Evolutionary conservation across 768 basidiomycete species (phyloP).

Genomic region (Mycena crocata): DNA sequence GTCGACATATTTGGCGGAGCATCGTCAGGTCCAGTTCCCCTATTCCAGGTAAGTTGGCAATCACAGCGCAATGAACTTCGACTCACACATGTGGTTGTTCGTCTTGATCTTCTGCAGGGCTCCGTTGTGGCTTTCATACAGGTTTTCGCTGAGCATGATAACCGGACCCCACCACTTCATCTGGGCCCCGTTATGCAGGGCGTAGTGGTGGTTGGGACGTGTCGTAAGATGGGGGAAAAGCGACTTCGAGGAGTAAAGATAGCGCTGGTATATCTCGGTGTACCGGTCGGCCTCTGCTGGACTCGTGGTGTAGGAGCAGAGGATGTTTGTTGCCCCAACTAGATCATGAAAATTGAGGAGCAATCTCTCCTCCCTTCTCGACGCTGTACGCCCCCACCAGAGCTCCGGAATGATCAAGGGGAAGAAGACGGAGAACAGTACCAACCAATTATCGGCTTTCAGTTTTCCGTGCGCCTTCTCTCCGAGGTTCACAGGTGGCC

Average conservation of each 20-base stretch:
- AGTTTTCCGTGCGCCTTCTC: conserved; percentile 30
- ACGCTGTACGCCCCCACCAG: not conserved
- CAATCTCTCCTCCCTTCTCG: not conserved
- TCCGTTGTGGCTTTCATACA: conserved; percentile 28
- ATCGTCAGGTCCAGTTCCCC: conserved; percentile 25
- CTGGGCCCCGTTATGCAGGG: conserved; percentile 20
- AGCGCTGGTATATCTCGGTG: not conserved
- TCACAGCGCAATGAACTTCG: not conserved
- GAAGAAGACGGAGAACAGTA: conserved; percentile 7
- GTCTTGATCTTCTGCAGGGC: conserved; percentile 7
- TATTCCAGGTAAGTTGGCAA: conserved; percentile 7
- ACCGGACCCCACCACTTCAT: conserved; percentile 33
- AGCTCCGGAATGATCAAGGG: conserved; percentile 17
- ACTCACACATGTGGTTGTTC: not conserved
- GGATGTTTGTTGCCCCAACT: conserved; percentile 7
- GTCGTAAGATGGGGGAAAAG: not conserved
- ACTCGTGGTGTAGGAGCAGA: conserved; percentile 3
- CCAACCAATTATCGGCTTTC: conserved; percentile 33
- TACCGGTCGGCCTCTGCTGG: conserved; percentile 3
- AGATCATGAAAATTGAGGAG: conserved; percentile 15
- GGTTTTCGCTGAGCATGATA: conserved; percentile 17
- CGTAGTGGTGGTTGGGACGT: conserved; percentile 5
- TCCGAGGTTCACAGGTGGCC: conserved; percentile 29
- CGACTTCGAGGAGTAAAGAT: not conserved
- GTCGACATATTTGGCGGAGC: conserved; percentile 26